phyloP scores from a whole-genome alignment of 257 asterid genomes.

The Plantago ovata region DNA sequence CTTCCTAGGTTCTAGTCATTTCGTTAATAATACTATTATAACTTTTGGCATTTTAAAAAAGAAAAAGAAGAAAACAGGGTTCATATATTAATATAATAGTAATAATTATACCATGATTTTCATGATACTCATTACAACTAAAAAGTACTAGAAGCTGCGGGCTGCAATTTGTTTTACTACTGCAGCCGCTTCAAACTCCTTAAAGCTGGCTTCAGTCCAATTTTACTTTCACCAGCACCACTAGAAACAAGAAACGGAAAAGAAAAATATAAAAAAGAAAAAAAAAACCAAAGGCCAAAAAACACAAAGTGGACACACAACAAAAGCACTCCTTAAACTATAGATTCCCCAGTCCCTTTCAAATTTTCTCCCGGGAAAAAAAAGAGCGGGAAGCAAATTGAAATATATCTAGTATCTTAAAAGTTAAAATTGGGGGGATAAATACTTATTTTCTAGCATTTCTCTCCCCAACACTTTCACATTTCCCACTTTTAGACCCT shows the following conservation, averaged over 20 bases:
- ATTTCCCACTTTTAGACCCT: conserved; percentile 28
- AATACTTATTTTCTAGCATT: not conserved
- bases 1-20: too few species aligned
- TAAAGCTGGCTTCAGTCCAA: conserved; percentile 7
- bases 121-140: too few species aligned
- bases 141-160: conserved; percentile 43
- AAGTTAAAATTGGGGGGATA: conserved; percentile 11
- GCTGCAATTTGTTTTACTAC: conserved; percentile 35
- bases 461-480: not conserved
- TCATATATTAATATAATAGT: too few species aligned
- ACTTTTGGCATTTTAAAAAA: too few species aligned
- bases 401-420: not conserved
- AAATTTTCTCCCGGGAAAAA: conserved; percentile 31
- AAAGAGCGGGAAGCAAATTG: too few species aligned
- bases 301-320: too few species aligned
- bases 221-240: conserved; percentile 16
- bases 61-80: too few species aligned
- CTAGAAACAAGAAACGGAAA: not conserved
- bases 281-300: not conserved
- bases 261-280: not conserved
- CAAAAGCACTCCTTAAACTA: conserved; percentile 7
- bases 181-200: conserved; percentile 63
- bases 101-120: conserved; percentile 4
- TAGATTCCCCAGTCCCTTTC: conserved; percentile 16
- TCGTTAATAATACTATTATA: too few species aligned